phyloP scores from a whole-genome alignment of 148 eudicot species.

The Polygonum maritimum region DNA sequence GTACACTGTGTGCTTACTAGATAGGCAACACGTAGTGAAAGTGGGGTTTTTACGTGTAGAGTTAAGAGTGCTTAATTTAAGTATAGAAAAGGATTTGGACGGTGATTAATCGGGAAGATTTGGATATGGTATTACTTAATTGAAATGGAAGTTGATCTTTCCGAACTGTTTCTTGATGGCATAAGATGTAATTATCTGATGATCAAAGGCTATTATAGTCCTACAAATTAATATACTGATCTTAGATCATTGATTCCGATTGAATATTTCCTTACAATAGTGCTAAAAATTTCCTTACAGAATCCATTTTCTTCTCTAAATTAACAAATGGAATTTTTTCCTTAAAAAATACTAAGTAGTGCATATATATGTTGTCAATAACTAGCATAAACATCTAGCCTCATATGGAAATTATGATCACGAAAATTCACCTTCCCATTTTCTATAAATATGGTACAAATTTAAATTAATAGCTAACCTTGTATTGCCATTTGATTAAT shows the following conservation, averaged over 20 bases:
- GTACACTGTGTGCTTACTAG: background rate
- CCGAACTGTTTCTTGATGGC: background rate
- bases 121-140: background rate
- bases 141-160: background rate
- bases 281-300: no score
- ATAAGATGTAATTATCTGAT: background rate
- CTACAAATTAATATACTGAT: background rate
- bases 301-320: no score
- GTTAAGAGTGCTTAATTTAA: background rate
- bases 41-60: background rate
- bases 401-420: background rate
- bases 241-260: background rate
- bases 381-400: background rate
- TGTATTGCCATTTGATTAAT: background rate
- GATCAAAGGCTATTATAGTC: background rate
- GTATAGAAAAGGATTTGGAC: background rate
- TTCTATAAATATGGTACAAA: background rate
- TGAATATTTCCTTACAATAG: no score
- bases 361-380: no score
- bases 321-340: no score
- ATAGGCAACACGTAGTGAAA: background rate
- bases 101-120: background rate
- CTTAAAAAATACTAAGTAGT: no score
- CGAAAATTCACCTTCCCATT: background rate
- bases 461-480: background rate